Evolutionary conservation across 1,284 basidiomycete species (phyloP).

Genomic region (Apiotrichum laibachii): DNA sequence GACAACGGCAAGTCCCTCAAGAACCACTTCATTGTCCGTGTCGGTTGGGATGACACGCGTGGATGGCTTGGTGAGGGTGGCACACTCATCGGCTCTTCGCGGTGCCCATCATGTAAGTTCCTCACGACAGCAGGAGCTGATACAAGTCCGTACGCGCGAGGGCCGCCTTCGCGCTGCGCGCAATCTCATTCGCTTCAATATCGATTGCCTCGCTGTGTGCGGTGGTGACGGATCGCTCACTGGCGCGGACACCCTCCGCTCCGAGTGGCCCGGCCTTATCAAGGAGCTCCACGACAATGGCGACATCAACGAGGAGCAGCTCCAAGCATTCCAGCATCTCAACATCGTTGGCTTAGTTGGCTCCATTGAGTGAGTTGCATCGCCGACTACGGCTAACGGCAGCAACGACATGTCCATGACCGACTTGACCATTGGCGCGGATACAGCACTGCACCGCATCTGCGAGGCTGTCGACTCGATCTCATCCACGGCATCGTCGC

Average conservation of each 20-base stretch:
- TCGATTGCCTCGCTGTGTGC: slow-evolving; percentile 93
- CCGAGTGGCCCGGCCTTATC: slow-evolving; percentile 88
- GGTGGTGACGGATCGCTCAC: slow-evolving; percentile 96
- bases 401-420: slow-evolving; percentile 96
- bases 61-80: slow-evolving; percentile 96
- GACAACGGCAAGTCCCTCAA: slow-evolving; percentile 63
- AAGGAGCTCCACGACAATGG: slow-evolving; percentile 63
- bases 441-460: slow-evolving; percentile 91
- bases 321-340: slow-evolving; percentile 70
- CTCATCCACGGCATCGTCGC: slow-evolving; percentile 91
- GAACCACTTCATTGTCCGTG: slow-evolving; percentile 89
- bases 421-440: slow-evolving; percentile 93
- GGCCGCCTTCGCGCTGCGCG: slow-evolving; percentile 81
- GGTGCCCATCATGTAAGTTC: slow-evolving; percentile 67
- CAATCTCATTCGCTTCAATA: slow-evolving; percentile 92
- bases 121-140: neutral
- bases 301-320: slow-evolving; percentile 73
- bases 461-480: slow-evolving; percentile 98
- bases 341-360: slow-evolving; percentile 96
- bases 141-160: slow-evolving; percentile 69
- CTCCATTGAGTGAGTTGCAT: slow-evolving; percentile 70
- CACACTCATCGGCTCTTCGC: slow-evolving; percentile 92
- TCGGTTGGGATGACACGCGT: slow-evolving; percentile 97
- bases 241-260: slow-evolving; percentile 88
- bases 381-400: slow-evolving; percentile 7